phyloP scores from a whole-genome alignment of 768 basidiomycete species.

The Suillus cothurnatus region DNA sequence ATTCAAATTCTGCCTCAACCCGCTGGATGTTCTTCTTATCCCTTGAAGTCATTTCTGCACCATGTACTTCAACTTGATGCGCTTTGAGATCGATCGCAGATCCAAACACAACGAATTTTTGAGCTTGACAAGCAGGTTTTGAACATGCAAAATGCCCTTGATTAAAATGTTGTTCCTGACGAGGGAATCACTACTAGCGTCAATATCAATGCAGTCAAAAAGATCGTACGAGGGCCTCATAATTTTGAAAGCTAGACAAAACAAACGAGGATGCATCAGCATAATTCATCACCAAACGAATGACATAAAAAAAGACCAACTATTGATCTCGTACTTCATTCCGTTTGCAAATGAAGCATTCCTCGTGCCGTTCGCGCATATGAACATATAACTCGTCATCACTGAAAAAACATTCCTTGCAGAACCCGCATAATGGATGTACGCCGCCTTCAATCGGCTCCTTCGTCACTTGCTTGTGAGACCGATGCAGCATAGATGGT shows the following conservation, averaged over 20 bases:
- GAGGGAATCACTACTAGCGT: constrained; percentile 9
- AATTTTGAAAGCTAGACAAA: constrained; percentile 68
- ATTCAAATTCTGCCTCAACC: constrained; percentile 66
- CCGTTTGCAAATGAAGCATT: constrained; percentile 93
- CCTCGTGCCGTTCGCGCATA: constrained; percentile 92
- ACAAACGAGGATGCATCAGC: background rate
- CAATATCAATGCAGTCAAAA: constrained; percentile 6
- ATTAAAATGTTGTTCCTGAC: constrained; percentile 75
- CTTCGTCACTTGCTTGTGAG: constrained; percentile 42
- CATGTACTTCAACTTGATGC: constrained; percentile 87
- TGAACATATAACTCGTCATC: constrained; percentile 93
- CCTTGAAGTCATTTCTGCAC: constrained; percentile 67
- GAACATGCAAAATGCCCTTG: constrained; percentile 77
- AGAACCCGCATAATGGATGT: constrained; percentile 86
- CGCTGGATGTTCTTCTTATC: constrained; percentile 71
- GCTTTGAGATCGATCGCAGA: constrained; percentile 87
- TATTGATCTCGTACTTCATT: constrained; percentile 82
- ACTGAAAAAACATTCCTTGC: constrained; percentile 90
- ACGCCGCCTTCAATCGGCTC: constrained; percentile 70
- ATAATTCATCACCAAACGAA: constrained; percentile 5
- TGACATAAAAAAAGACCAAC: constrained; percentile 51
- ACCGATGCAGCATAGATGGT: constrained; percentile 61
- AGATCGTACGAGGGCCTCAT: constrained; percentile 67
- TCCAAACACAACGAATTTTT: constrained; percentile 95
- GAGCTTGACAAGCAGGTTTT: constrained; percentile 71